These are phyloP conservation scores for Thielaviopsis euricoi DNA, from an alignment of 2,329 filamentous ascomycete species.

Conservation along the genomic window DNA sequence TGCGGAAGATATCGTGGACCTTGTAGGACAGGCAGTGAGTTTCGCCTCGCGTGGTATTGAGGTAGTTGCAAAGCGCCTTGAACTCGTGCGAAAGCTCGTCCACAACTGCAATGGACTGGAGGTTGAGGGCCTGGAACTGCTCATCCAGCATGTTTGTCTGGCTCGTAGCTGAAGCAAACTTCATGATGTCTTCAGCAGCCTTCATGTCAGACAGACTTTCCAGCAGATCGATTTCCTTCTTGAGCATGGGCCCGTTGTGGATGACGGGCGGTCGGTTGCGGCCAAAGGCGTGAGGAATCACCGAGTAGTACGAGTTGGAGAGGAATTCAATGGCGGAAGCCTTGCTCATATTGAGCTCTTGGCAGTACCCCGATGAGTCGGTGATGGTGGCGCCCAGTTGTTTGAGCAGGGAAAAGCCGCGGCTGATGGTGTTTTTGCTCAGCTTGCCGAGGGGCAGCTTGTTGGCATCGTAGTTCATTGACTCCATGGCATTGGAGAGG, in stretches of 20 bases:
- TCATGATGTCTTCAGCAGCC: constrained; percentile 62
- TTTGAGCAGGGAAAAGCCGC: constrained; percentile 63
- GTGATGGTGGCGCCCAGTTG: constrained; percentile 53
- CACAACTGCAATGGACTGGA: constrained; percentile 63
- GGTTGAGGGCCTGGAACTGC: constrained; percentile 52
- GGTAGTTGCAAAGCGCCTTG: constrained; percentile 45
- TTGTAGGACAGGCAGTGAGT: constrained; percentile 48
- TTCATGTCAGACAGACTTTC: constrained; percentile 78
- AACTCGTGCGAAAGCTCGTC: constrained; percentile 45
- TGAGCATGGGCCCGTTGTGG: constrained; percentile 36
- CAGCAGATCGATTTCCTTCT: constrained; percentile 62
- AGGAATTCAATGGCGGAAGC: constrained; percentile 37
- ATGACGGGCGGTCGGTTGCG: constrained; percentile 58
- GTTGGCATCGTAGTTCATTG: constrained; percentile 53
- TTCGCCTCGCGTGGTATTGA: constrained; percentile 46
- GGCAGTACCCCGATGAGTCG: constrained; percentile 28
- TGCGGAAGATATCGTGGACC: constrained; percentile 65
- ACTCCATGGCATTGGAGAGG: constrained; percentile 49
- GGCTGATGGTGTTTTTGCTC: constrained; percentile 58
- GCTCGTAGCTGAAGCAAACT: constrained; percentile 31
- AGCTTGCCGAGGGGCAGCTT: constrained; percentile 76
- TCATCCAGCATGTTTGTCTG: constrained; percentile 50
- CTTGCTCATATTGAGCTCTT: constrained; percentile 24
- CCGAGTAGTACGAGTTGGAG: constrained; percentile 64
- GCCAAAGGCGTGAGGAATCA: constrained; percentile 71